phyloP scores from a whole-genome alignment of 257 asterid genomes.

The Eustoma russellianum region DNA sequence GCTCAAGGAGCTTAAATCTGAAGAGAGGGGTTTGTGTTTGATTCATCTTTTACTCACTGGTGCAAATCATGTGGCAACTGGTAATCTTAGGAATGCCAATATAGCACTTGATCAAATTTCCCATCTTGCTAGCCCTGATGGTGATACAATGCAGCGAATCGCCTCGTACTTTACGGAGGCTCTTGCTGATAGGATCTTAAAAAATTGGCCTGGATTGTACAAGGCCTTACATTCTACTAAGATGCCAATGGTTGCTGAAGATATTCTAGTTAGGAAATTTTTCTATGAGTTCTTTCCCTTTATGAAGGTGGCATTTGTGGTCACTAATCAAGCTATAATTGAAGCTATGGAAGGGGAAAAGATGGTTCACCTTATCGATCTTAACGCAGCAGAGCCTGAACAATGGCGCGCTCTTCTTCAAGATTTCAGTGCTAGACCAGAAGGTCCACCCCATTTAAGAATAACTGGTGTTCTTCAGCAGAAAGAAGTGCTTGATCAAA shows the following conservation, averaged over 20 bases:
- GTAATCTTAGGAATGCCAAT: slow-evolving; percentile 73
- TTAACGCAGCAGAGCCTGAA: slow-evolving; percentile 56
- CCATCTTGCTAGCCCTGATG: slow-evolving; percentile 71
- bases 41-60: slow-evolving; percentile 77
- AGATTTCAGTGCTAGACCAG: slow-evolving; percentile 88
- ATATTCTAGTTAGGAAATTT: slow-evolving; percentile 61
- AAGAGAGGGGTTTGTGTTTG: slow-evolving; percentile 76
- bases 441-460: slow-evolving; percentile 93
- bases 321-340: slow-evolving; percentile 72
- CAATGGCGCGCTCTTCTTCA: slow-evolving; percentile 89
- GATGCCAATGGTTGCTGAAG: slow-evolving; percentile 38
- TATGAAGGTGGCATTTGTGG: slow-evolving; percentile 66
- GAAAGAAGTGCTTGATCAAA: slow-evolving; percentile 65
- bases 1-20: slow-evolving; percentile 82
- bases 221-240: slow-evolving; percentile 62
- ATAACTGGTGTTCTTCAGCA: slow-evolving; percentile 70
- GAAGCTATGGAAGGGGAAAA: slow-evolving; percentile 97
- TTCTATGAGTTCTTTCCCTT: slow-evolving; percentile 74
- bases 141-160: slow-evolving; percentile 91
- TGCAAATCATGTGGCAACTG: slow-evolving; percentile 71
- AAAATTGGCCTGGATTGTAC: slow-evolving; percentile 74
- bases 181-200: slow-evolving; percentile 68
- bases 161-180: slow-evolving; percentile 84
- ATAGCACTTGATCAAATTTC: slow-evolving; percentile 84
- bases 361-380: slow-evolving; percentile 82